phyloP scores from a whole-genome alignment of 805 yeast species.

The Ogataea wickerhamii region DNA sequence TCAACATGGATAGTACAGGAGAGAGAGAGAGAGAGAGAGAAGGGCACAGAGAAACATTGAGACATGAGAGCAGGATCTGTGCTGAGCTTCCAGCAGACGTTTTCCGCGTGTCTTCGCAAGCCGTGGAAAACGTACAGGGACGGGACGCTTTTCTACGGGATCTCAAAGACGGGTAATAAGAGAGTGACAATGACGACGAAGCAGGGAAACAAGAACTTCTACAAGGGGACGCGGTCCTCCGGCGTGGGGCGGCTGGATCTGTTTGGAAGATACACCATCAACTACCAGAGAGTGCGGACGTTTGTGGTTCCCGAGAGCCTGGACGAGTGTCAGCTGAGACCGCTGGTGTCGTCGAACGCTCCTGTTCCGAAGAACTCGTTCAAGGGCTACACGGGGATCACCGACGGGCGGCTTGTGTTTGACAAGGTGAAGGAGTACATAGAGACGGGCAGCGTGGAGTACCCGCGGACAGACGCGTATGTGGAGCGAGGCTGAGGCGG shows the following conservation, averaged over 20 bases:
- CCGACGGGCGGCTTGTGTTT: slow-evolving; percentile 70
- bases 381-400: slow-evolving; percentile 63
- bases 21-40: background rate
- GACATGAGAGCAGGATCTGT: slow-evolving; percentile 49
- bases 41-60: too few relatives aligned
- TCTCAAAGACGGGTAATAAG: slow-evolving; percentile 73
- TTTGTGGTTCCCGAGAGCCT: slow-evolving; percentile 71
- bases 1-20: too few relatives aligned
- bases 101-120: slow-evolving; percentile 52
- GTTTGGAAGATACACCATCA: slow-evolving; percentile 69
- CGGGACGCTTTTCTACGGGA: slow-evolving; percentile 81
- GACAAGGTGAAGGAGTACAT: slow-evolving; percentile 73
- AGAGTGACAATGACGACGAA: slow-evolving; percentile 84
- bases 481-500: slow-evolving; percentile 26
- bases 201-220: slow-evolving; percentile 89
- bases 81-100: slow-evolving; percentile 45
- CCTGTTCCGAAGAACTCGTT: slow-evolving; percentile 68
- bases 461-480: slow-evolving; percentile 24
- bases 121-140: slow-evolving; percentile 89
- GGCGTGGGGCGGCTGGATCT: slow-evolving; percentile 83
- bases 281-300: slow-evolving; percentile 86
- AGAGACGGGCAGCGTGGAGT: slow-evolving; percentile 60
- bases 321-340: slow-evolving; percentile 45
- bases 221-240: slow-evolving; percentile 94
- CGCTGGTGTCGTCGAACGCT: slow-evolving; percentile 72